Evolutionary conservation across 2,329 filamentous ascomycete genomes (phyloP).

Genomic region (Lomentospora prolificans): DNA sequence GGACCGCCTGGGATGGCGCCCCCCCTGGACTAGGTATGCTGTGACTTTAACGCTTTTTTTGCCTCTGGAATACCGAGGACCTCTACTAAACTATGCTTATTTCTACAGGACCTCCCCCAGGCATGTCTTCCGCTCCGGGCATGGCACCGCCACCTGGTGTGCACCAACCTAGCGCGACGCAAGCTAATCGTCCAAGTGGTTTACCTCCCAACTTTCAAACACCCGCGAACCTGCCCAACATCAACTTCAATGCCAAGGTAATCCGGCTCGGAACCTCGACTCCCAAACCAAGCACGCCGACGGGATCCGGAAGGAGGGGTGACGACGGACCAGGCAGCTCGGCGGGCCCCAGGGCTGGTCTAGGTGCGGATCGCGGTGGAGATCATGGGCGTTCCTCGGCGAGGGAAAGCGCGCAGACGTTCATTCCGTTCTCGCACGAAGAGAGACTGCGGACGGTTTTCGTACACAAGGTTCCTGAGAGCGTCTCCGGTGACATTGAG

Average conservation of each 20-base stretch:
- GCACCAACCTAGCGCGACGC: constrained; percentile 61
- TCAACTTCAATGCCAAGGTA: constrained; percentile 95
- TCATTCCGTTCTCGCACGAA: constrained; percentile 76
- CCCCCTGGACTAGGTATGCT: constrained; percentile 73
- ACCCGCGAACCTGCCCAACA: constrained; percentile 86
- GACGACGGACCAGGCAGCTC: constrained; percentile 27
- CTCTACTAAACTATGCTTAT: constrained; percentile 9
- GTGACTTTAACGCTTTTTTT: neutral
- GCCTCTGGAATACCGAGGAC: neutral
- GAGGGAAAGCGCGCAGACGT: constrained; percentile 58
- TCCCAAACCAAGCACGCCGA: constrained; percentile 44
- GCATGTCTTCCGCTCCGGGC: constrained; percentile 71
- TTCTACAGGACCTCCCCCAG: constrained; percentile 61
- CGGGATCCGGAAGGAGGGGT: constrained; percentile 34
- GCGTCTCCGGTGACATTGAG: constrained; percentile 67
- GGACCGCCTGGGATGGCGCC: constrained; percentile 59
- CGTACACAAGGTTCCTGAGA: constrained; percentile 74
- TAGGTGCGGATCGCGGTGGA: constrained; percentile 53
- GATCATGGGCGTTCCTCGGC: constrained; percentile 52
- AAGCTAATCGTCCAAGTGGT: constrained; percentile 69
- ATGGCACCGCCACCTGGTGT: constrained; percentile 70
- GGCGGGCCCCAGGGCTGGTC: constrained; percentile 19
- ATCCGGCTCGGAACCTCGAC: constrained; percentile 81
- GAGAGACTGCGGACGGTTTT: constrained; percentile 90
- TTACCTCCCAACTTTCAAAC: constrained; percentile 80